phyloP scores from a whole-genome alignment of 805 yeast species.

The Kazachstania martiniae region DNA sequence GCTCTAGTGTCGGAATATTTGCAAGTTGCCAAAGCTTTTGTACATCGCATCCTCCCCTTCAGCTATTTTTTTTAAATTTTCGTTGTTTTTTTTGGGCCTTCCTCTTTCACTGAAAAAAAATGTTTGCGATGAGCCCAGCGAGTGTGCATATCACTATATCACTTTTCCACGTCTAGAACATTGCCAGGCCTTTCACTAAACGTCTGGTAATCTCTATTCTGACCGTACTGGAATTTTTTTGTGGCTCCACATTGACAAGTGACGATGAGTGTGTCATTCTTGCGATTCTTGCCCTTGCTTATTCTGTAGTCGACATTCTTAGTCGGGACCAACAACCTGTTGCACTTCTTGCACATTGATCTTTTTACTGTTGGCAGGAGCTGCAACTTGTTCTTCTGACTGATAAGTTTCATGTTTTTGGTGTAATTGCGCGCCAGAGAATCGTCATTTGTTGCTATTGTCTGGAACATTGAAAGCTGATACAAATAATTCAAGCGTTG shows the following conservation, averaged over 20 bases:
- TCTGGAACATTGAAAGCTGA: slow-evolving; percentile 39
- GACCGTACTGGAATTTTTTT: slow-evolving; percentile 57
- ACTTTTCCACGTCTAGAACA: slow-evolving; percentile 1
- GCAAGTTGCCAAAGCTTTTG: no score
- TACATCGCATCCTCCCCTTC: no score
- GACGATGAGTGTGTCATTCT: slow-evolving; percentile 39
- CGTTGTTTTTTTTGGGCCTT: no score
- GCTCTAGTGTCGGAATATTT: no score
- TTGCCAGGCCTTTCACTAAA: slow-evolving; percentile 16
- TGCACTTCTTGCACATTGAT: slow-evolving; percentile 58
- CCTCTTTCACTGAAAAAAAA: no score
- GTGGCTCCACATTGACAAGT: slow-evolving; percentile 42
- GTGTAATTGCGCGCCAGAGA: slow-evolving; percentile 46
- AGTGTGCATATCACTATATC: no score
- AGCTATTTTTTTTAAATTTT: no score
- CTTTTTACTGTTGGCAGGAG: slow-evolving; percentile 58
- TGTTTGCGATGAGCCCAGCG: no score
- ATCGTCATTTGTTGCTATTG: slow-evolving; percentile 12
- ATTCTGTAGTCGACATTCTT: slow-evolving; percentile 31
- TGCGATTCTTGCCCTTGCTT: slow-evolving; percentile 17
- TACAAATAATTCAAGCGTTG: slow-evolving; percentile 48
- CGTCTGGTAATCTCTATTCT: slow-evolving; percentile 34
- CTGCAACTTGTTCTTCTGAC: slow-evolving; percentile 57
- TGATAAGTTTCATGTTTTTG: slow-evolving; percentile 45
- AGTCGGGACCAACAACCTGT: slow-evolving; percentile 41